Conservation (phyloP, 257 asterid genomes). For the Petrea volubilis region DNA sequence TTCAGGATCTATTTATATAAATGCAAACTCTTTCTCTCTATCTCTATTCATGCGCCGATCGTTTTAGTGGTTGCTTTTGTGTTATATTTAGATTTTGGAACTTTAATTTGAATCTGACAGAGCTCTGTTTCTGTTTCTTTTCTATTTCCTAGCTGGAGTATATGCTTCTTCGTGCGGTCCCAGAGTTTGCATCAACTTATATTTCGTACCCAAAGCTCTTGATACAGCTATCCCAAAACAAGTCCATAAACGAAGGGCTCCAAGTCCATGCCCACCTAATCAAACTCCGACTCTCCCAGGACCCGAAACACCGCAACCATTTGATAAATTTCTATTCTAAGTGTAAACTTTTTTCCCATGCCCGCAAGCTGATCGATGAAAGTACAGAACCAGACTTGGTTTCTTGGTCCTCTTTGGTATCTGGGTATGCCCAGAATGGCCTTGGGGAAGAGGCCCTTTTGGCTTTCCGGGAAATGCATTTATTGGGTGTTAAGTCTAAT, state of each 20-base stretch:
- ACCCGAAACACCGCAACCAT: slow-evolving; percentile 49
- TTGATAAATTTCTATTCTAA: slow-evolving; percentile 64
- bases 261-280: slow-evolving; percentile 62
- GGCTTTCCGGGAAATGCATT: slow-evolving; percentile 54
- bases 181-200: slow-evolving; percentile 25
- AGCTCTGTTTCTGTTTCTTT: not conserved
- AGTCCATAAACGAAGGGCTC: slow-evolving; percentile 49
- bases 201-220: slow-evolving; percentile 59
- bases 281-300: slow-evolving; percentile 40
- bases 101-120: not conserved
- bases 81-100: not conserved
- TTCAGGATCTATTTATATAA: not conserved
- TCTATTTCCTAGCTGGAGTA: slow-evolving; percentile 22
- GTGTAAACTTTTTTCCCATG: slow-evolving; percentile 41
- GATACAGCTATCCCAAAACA: slow-evolving; percentile 45
- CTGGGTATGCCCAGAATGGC: slow-evolving; percentile 76
- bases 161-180: slow-evolving; percentile 29
- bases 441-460: slow-evolving; percentile 52
- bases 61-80: not conserved
- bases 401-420: slow-evolving; percentile 77
- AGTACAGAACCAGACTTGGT: slow-evolving; percentile 65
- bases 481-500: slow-evolving; percentile 56
- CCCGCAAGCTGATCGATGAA: slow-evolving; percentile 61
- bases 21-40: not conserved
- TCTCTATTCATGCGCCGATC: not conserved